Base-by-base conservation (phyloP, 2,329 filamentous ascomycete species). In the Paracoccidioides brasiliensis region DNA sequence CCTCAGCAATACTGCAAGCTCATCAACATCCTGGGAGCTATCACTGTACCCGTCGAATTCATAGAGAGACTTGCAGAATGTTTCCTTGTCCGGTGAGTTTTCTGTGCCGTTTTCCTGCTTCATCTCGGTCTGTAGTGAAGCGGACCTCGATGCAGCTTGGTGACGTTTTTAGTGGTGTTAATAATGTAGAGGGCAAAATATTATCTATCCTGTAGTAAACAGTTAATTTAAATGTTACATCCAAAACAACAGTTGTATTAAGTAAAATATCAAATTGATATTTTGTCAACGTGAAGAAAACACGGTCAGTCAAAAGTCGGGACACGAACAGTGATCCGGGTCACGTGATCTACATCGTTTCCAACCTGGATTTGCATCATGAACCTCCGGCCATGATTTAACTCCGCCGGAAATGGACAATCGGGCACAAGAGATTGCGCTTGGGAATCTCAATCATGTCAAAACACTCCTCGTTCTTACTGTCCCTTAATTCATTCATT, bases 21-120 rank as follows among this genome's bases (percentile, higher is more conserved):
- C 57, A n/a, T 66, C 59, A 10, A 63, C 54, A 5, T 62, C 63
- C 43, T 64, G 58, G 35, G 66, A 61, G 30, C 63, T 61, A 45
- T 68, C 67, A 3, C 59, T 63, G 22, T 58, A 43, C 9, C 63
- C 56, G 56, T 69, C 69, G 41, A 71, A 56, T 35, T 57, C 52
- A 43, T 72, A 70, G 7, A 74, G 63, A 22, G 62, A 65, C 14
- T 57, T 61, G 59, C 72, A 73, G 54, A 74, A 69, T 15, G 59
- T 56, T 55, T 63, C 59, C 61, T 73, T 73, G 57, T 61, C 64
- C 41, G 54, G 54, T 35, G 41, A 10, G 10, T 14, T 9, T 8
- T n/a, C 33, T 12, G 22, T 9, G n/a, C 49, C 8, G 10, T 41
- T 12, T 56, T 48, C 5, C 38, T 43, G 15, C 10, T 38, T 14